Percentiles rank a stretch among this genome's conserved stretches.
Evolutionary conservation across 768 basidiomycete genomes (phyloP).

Genomic region (Leccinum variicolor): DNA sequence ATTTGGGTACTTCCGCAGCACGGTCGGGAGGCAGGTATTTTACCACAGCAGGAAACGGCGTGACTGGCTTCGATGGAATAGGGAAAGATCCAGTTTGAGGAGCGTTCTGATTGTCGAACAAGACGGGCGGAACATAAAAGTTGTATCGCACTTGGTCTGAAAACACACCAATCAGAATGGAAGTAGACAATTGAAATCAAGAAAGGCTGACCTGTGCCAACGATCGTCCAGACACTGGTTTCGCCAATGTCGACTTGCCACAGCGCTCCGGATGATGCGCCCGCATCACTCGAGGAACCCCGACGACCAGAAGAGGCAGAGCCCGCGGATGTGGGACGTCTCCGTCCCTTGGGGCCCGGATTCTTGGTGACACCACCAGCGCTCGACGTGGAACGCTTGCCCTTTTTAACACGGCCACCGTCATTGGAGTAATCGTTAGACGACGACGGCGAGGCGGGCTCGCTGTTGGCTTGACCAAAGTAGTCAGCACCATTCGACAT

Average conservation of each 20-base stretch:
- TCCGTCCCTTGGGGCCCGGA: constrained; percentile 45
- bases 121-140: constrained; percentile 84
- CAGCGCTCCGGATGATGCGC: constrained; percentile 72
- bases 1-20: constrained; percentile 77
- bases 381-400: constrained; percentile 73
- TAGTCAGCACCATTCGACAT: constrained; percentile 57
- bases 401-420: constrained; percentile 79
- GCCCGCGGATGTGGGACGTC: constrained; percentile 76
- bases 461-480: constrained; percentile 56
- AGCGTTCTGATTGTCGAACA: constrained; percentile 79
- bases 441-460: constrained; percentile 60
- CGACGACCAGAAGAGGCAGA: constrained; percentile 66
- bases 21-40: constrained; percentile 91
- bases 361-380: constrained; percentile 43
- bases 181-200: background rate
- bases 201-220: constrained; percentile 67
- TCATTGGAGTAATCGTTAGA: constrained; percentile 75
- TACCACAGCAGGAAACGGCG: constrained; percentile 82
- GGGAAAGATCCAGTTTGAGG: constrained; percentile 71
- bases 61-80: constrained; percentile 77
- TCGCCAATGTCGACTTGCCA: constrained; percentile 93
- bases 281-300: constrained; percentile 61
- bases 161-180: constrained; percentile 17
- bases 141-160: constrained; percentile 90
- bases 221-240: constrained; percentile 93